These are phyloP conservation scores for Starmerella bombicola DNA, from an alignment of 805 yeast genomes.

Conservation along the genomic window DNA sequence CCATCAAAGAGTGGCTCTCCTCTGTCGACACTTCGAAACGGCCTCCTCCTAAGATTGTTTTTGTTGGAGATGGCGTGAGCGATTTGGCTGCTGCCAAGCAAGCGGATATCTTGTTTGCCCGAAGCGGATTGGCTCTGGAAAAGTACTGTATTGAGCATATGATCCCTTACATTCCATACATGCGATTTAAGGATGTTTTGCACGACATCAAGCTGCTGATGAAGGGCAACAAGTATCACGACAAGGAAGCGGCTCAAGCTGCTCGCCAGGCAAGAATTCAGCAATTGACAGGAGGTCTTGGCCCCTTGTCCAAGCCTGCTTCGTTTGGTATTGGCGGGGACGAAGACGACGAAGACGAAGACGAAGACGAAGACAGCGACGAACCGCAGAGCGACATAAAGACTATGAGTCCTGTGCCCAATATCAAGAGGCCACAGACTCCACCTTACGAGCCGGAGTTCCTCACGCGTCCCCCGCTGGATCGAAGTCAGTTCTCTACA, in stretches of 20 bases:
- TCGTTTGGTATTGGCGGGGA: constrained; percentile 16
- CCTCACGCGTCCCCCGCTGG: constrained; percentile 15
- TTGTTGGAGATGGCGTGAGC: constrained; percentile 49
- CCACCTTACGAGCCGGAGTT: constrained; percentile 17
- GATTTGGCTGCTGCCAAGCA: constrained; percentile 36
- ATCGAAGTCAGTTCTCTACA: constrained; percentile 14
- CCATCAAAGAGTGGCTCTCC: constrained; percentile 31
- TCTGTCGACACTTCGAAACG: constrained; percentile 14
- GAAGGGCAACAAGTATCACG: constrained; percentile 24
- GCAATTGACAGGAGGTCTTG: constrained; percentile 22
- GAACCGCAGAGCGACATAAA: neutral
- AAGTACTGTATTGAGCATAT: constrained; percentile 32
- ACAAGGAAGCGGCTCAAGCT: constrained; percentile 20
- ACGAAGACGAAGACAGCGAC: constrained; percentile 14
- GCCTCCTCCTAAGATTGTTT: constrained; percentile 37
- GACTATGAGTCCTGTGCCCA: constrained; percentile 1
- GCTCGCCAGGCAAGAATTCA: constrained; percentile 17
- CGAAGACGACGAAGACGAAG: constrained; percentile 13
- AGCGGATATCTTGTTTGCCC: constrained; percentile 36
- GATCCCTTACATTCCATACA: constrained; percentile 34
- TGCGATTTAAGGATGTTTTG: constrained; percentile 32
- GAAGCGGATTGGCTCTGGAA: constrained; percentile 33
- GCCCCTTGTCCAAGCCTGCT: constrained; percentile 17
- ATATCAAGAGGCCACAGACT: constrained; percentile 13
- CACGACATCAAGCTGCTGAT: constrained; percentile 27